phyloP scores from a whole-genome alignment of 768 basidiomycete genomes.

The Russula compacta region DNA sequence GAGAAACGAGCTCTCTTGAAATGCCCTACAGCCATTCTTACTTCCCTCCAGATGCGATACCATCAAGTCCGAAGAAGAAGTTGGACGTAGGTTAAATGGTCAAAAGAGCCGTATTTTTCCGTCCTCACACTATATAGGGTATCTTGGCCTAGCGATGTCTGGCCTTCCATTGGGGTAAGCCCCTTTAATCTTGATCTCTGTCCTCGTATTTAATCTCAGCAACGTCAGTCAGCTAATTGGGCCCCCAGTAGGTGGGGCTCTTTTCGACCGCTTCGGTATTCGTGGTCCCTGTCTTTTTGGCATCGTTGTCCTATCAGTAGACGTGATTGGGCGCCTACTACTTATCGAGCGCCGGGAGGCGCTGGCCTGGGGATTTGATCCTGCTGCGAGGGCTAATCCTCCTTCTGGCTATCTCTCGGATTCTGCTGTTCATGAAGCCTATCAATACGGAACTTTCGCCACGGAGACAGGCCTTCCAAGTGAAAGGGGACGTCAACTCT shows the following conservation, averaged over 20 bases:
- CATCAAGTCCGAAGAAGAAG: constrained; percentile 24
- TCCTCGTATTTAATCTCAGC: background rate
- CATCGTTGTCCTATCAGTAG: constrained; percentile 27
- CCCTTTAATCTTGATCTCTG: background rate
- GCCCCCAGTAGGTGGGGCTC: constrained; percentile 32
- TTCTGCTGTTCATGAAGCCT: background rate
- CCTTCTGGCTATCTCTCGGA: background rate
- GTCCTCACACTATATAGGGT: constrained; percentile 22
- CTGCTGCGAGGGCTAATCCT: constrained; percentile 5
- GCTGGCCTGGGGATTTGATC: constrained; percentile 26
- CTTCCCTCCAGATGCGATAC: constrained; percentile 29
- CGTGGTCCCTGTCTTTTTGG: constrained; percentile 33
- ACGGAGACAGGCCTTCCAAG: background rate
- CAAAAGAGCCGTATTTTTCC: background rate
- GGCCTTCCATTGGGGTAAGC: constrained; percentile 32
- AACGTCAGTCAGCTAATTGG: constrained; percentile 27
- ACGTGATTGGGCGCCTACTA: constrained; percentile 31
- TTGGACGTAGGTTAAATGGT: constrained; percentile 27
- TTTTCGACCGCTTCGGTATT: constrained; percentile 31
- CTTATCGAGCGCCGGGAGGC: constrained; percentile 33
- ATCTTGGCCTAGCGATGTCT: constrained; percentile 34
- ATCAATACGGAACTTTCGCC: constrained; percentile 1
- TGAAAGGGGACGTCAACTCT: background rate
- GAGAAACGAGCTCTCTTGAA: constrained; percentile 17
- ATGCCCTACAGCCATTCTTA: background rate